phyloP scores from a whole-genome alignment of 331 rosid genomes.

The Quercus lobata region DNA sequence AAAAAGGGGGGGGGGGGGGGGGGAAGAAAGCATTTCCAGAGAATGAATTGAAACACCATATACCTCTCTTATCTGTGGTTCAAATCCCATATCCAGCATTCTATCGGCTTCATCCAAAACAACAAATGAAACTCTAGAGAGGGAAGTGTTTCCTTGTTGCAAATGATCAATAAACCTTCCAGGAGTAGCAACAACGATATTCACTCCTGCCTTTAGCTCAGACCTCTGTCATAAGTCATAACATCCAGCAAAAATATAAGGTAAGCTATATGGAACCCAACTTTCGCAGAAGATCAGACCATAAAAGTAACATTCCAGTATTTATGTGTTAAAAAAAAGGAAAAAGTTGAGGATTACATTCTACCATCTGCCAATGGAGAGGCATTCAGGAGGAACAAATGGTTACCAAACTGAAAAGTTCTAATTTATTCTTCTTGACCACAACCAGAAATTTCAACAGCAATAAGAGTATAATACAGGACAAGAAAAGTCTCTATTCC shows the following conservation, averaged over 20 bases:
- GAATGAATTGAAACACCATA: conserved; percentile 8
- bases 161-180: conserved; percentile 89
- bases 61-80: conserved; percentile 85
- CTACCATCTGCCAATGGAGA: conserved; percentile 8
- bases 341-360: background rate
- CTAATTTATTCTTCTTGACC: conserved; percentile 2
- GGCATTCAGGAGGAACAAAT: background rate
- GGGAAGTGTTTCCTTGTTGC: conserved; percentile 83
- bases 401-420: conserved; percentile 1
- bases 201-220: conserved; percentile 87
- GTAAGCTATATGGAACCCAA: background rate
- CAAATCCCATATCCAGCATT: conserved; percentile 96
- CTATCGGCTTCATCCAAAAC: conserved; percentile 90
- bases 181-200: conserved; percentile 80
- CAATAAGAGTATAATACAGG: background rate
- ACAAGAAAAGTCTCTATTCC: background rate
- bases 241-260: conserved; percentile 19
- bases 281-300: background rate
- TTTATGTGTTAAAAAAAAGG: background rate
- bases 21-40: background rate
- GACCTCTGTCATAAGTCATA: conserved; percentile 49
- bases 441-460: conserved; percentile 3
- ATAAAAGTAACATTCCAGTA: background rate
- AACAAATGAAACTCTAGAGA: conserved; percentile 77
- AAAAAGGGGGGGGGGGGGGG: background rate